Percentiles rank a stretch among this genome's conserved stretches.
Conservation (phyloP, 2,329 filamentous ascomycete species). For the Neonectria faginata region DNA sequence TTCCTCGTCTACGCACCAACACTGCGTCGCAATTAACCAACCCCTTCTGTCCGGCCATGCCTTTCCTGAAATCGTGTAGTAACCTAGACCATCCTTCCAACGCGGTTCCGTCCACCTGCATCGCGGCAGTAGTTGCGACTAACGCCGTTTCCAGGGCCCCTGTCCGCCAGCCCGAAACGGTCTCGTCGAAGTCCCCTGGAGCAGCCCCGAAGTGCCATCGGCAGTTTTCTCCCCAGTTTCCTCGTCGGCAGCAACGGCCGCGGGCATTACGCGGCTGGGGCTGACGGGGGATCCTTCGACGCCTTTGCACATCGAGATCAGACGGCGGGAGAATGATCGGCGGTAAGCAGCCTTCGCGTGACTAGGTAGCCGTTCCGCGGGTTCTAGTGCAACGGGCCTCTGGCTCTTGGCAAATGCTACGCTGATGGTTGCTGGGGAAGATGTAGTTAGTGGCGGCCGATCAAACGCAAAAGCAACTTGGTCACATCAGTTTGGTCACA, state of each 20-base stretch:
- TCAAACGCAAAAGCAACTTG: not conserved
- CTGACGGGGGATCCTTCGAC: not conserved
- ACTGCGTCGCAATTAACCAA: not conserved
- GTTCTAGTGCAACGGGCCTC: not conserved
- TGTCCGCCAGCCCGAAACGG: not conserved
- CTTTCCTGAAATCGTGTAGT: not conserved
- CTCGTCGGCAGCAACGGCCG: not conserved
- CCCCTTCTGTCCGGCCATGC: no score
- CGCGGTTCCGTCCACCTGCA: no score
- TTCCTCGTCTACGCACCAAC: not conserved
- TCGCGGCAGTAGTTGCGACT: not conserved
- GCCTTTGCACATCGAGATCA: not conserved
- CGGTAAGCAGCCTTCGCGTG: not conserved
- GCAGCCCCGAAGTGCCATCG: not conserved
- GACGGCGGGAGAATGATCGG: not conserved
- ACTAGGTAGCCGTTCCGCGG: no score
- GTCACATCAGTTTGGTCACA: not conserved
- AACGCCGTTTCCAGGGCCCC: not conserved
- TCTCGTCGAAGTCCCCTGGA: not conserved
- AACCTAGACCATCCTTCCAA: no score
- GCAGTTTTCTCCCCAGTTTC: not conserved
- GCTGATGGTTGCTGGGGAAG: not conserved
- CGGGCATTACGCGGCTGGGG: not conserved
- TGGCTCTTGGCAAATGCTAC: not conserved
- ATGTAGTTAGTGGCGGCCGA: not conserved